A percentile compares a stretch with the other conserved stretches of the same genome.
These are phyloP conservation scores for Gillenia trifoliata DNA, from an alignment of 306 rosid species.

Conservation along the genomic window DNA sequence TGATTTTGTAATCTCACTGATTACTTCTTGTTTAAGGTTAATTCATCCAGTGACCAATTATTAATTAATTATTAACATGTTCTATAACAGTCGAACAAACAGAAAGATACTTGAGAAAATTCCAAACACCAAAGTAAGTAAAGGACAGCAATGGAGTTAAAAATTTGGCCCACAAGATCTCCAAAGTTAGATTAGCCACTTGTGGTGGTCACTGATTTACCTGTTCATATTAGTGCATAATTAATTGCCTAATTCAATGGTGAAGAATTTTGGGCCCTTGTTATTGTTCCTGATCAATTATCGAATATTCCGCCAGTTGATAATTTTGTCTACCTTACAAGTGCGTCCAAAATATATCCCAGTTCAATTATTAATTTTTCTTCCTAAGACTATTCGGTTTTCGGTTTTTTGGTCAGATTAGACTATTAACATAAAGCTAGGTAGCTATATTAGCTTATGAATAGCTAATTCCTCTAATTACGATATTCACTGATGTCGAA, in stretches of 20 bases:
- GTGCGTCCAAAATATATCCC: constrained; percentile 14
- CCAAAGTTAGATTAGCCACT: constrained; percentile 27
- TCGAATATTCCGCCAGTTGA: constrained; percentile 21
- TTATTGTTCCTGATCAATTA: constrained; percentile 13
- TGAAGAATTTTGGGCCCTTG: constrained; percentile 24
- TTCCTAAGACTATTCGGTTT: constrained; percentile 2
- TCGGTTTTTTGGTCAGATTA: background rate
- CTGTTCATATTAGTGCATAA: constrained; percentile 23
- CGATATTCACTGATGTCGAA: too few relatives aligned
- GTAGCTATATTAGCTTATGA: background rate
- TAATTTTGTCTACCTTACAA: constrained; percentile 32
- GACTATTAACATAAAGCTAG: background rate
- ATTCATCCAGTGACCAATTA: background rate
- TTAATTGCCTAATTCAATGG: constrained; percentile 21
- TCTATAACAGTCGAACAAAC: constrained; percentile 1
- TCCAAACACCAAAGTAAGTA: constrained; percentile 27
- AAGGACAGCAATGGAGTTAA: constrained; percentile 16
- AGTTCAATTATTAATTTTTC: constrained; percentile 35
- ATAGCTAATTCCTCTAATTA: background rate
- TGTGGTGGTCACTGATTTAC: constrained; percentile 34
- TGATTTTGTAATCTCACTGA: background rate
- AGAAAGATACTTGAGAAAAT: constrained; percentile 21
- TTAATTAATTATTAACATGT: constrained; percentile 18
- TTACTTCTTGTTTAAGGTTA: background rate
- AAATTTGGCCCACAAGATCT: constrained; percentile 35